Conservation (phyloP, 768 basidiomycete genomes). For the Butyriboletus loyo region DNA sequence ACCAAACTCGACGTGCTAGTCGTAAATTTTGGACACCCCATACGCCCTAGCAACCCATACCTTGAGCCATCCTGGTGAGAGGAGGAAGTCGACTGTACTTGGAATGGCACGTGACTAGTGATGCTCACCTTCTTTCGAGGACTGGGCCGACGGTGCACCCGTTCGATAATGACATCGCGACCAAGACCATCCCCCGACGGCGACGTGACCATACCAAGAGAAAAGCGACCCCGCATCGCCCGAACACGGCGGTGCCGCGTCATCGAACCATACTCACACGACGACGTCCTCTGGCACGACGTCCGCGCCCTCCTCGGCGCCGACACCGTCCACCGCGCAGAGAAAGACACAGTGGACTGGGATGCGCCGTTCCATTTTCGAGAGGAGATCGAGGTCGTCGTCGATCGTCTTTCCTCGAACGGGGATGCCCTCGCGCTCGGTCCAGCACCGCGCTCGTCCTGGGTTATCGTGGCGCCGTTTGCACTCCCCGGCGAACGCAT, state of each 20-base stretch:
- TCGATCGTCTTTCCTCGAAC: slow-evolving; percentile 60
- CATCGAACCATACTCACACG: slow-evolving; percentile 60
- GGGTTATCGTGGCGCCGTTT: slow-evolving; percentile 84
- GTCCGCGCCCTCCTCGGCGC: slow-evolving; percentile 63
- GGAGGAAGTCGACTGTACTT: too few species aligned
- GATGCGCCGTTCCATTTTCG: slow-evolving; percentile 57
- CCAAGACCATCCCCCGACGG: not conserved
- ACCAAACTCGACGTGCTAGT: too few species aligned
- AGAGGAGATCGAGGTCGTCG: slow-evolving; percentile 64
- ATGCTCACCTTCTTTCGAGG: not conserved
- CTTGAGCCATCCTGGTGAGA: too few species aligned
- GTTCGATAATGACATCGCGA: slow-evolving; percentile 6
- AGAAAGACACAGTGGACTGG: slow-evolving; percentile 49
- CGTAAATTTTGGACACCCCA: too few species aligned
- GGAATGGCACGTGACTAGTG: too few species aligned
- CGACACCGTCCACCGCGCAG: slow-evolving; percentile 48
- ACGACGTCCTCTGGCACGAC: slow-evolving; percentile 76
- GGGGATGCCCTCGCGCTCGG: slow-evolving; percentile 64
- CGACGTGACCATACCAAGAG: slow-evolving; percentile 12
- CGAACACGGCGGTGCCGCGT: slow-evolving; percentile 10
- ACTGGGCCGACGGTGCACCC: not conserved
- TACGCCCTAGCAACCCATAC: too few species aligned
- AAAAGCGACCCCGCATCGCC: slow-evolving; percentile 30
- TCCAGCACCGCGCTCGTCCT: slow-evolving; percentile 49
- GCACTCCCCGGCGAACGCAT: slow-evolving; percentile 81